Base-by-base conservation (phyloP, 371 early-diverging fungal genomes). In the Basidiobolus meristosporus region DNA sequence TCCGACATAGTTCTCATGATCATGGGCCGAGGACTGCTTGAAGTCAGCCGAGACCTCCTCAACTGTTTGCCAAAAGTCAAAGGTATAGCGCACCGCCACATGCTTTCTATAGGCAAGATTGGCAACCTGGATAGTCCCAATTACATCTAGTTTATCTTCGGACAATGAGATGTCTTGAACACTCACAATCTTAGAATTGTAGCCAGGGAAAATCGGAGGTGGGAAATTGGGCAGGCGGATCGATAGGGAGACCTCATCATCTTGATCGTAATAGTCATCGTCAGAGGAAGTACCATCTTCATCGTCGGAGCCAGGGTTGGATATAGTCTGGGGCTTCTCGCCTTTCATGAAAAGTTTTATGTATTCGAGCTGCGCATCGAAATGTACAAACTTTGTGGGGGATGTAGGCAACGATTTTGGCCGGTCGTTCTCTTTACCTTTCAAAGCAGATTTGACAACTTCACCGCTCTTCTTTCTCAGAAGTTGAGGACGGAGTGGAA, bases 81-180 rank as follows among this genome's bases (percentile, higher is more conserved):
- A 39, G 9, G 48, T 39, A 28, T 45, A 47, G n/a, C 54, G 32
- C 9, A 43, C 29, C 1, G 36, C 28, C 0, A 54, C 48, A 5
- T 18, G 32, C 38, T 54, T 54, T 41, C 47, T 40, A 31, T 38
- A 54, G 14, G 43, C 45, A 14, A 50, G 7, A 36, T 54, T 54
- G 31, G 36, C 41, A 7, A n/a, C n/a, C n/a, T n/a, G n/a, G n/a
- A n/a, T n/a, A n/a, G n/a, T n/a, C n/a, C n/a, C n/a, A n/a, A n/a
- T n/a, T n/a, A n/a, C n/a, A n/a, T n/a, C n/a, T n/a, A n/a, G n/a
- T n/a, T n/a, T n/a, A n/a, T n/a, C n/a, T n/a, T n/a, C n/a, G n/a
- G n/a, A n/a, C n/a, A n/a, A n/a, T n/a, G n/a, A n/a, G n/a, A n/a
- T n/a, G n/a, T n/a, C n/a, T n/a, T n/a, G n/a, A n/a, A n/a, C n/a